Conservation (phyloP, 164 flowering plant genomes). For the Stephania japonica region DNA sequence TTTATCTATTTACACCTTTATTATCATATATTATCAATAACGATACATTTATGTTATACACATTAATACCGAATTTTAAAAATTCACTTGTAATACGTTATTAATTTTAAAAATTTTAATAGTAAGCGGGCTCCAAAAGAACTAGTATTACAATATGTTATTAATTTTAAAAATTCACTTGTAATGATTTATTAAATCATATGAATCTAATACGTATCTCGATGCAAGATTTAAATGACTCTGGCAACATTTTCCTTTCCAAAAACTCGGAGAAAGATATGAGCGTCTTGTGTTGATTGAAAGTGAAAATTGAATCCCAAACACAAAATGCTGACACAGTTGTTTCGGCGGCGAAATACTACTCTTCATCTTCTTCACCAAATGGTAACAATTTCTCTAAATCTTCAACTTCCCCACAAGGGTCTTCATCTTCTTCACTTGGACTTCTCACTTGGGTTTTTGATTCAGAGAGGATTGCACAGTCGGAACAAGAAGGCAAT, state of each 20-base stretch:
- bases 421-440: neutral
- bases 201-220: too few relatives aligned
- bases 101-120: too few relatives aligned
- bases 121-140: too few relatives aligned
- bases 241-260: neutral
- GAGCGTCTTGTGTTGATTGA: neutral
- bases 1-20: too few relatives aligned
- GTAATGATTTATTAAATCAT: too few relatives aligned
- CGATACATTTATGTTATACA: too few relatives aligned
- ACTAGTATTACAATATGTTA: too few relatives aligned
- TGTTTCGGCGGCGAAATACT: slow-evolving; percentile 13
- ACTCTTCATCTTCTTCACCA: slow-evolving; percentile 6
- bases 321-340: slow-evolving; percentile 27
- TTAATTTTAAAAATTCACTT: too few relatives aligned
- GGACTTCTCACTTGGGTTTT: neutral
- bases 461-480: slow-evolving; percentile 60
- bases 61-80: too few relatives aligned
- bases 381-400: slow-evolving; percentile 11
- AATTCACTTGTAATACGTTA: too few relatives aligned
- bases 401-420: neutral
- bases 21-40: too few relatives aligned
- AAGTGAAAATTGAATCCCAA: neutral
- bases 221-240: neutral
- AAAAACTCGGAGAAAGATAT: too few relatives aligned
- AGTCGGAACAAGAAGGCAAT: slow-evolving; percentile 79